Evolutionary conservation across 2,329 filamentous ascomycete genomes (phyloP), one percentile per base, ranked within the genome.

Genomic region (Aspergillus quadricinctus): DNA sequence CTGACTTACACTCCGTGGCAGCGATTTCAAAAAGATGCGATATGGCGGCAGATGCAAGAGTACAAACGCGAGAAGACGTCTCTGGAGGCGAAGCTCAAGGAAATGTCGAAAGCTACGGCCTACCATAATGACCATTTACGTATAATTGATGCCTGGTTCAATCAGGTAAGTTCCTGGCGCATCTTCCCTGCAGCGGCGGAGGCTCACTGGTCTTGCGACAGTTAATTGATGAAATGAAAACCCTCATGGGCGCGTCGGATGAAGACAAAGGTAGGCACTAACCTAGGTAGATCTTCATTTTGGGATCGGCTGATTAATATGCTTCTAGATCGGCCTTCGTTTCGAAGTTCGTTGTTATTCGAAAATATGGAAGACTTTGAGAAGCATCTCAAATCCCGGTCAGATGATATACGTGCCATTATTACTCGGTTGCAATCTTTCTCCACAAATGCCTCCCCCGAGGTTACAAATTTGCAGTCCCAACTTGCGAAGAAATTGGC

Each of bases 21-120:
- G 91, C 86, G 88, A 71, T 94, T 89, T 69, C 89, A 93, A 77
- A 99, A 97, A 78, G 94, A 96, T 79, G 94, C 94, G 62, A 96
- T 99, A 72, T 88, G 90, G 68, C 90, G 95, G 57, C 93, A 97
- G 77, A 96, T 99, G 92, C 90, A 92, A 71, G 94, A 97, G 76
- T 97, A 96, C 76, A 96, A 96, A 77, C 87, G 94, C 66, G 91
- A 96, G 72, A 92, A 92, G 72, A 81, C 83, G 56, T 89, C 88
- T 43, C 79, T 95, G 60, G 92, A 97, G 77, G 81, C 85, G 57
- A 89, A 90, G 69, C 80, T 97, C 59, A 88, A 88, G 69, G 89
- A 96, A 63, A 79, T 95, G 61, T 84, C 89, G 62, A 92, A 91
- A 72, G 84, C 86, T 69, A 85, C 89, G 29, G 82, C 84, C 60